Evolutionary conservation across 305 asterid species (phyloP).

Genomic region (Coffea humblotiana): DNA sequence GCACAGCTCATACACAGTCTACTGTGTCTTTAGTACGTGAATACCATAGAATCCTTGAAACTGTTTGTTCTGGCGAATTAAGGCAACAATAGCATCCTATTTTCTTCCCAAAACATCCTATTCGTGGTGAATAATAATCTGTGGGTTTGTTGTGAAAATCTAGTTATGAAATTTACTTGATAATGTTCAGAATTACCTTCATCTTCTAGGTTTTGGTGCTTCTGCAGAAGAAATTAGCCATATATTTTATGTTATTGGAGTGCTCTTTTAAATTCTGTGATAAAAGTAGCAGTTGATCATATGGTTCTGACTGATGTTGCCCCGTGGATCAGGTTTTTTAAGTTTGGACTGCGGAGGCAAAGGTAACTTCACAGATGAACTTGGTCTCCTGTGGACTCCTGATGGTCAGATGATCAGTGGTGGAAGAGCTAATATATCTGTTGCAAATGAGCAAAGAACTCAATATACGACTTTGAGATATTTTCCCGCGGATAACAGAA

Average conservation of each 20-base stretch:
- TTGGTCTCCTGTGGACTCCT: slow-evolving; percentile 77
- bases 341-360: slow-evolving; percentile 92
- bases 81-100: background rate
- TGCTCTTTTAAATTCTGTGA: background rate
- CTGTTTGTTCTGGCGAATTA: background rate
- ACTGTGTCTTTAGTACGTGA: no score
- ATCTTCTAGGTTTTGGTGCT: background rate
- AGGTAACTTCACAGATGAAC: slow-evolving; percentile 60
- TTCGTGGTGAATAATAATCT: background rate
- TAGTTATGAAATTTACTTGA: background rate
- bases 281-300: background rate
- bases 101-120: background rate
- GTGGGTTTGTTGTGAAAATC: background rate
- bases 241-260: background rate
- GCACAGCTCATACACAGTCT: background rate
- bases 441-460: slow-evolving; percentile 61
- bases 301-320: slow-evolving; percentile 16
- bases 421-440: slow-evolving; percentile 50
- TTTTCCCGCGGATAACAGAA: slow-evolving; percentile 81
- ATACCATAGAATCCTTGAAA: background rate
- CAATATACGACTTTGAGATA: slow-evolving; percentile 71
- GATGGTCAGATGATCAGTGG: slow-evolving; percentile 66
- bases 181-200: background rate
- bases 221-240: background rate
- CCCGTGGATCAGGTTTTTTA: slow-evolving; percentile 68